Percentiles rank a stretch among this genome's conserved stretches.
Evolutionary conservation across 495 filamentous ascomycete genomes (phyloP).

Genomic region (Penicillium egyptiacum): DNA sequence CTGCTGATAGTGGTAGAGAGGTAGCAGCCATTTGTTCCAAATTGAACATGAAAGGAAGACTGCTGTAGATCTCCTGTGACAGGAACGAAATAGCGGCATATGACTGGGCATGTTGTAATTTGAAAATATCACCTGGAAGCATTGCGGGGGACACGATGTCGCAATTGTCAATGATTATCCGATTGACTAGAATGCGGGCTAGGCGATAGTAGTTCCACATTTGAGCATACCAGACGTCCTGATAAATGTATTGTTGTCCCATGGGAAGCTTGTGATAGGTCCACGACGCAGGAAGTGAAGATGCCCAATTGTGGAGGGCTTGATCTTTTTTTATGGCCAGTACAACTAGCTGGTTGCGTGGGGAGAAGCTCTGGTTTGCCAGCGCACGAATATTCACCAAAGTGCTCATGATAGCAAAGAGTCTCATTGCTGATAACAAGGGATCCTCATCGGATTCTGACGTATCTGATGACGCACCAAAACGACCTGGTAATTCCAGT

Average conservation of each 20-base stretch:
- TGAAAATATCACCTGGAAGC: not conserved
- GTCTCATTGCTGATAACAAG: not conserved
- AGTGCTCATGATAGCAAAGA: not conserved
- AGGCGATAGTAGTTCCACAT: conserved; percentile 2
- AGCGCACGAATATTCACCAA: not conserved
- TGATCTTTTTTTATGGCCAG: not conserved
- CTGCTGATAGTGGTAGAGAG: conserved; percentile 1
- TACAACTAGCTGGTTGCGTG: not conserved
- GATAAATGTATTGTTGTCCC: not conserved
- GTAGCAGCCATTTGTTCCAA: not conserved
- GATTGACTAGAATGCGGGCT: conserved; percentile 1
- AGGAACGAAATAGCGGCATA: not conserved
- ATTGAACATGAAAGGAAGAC: not conserved
- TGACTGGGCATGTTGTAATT: not conserved
- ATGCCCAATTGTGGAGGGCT: not conserved
- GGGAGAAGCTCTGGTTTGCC: not conserved
- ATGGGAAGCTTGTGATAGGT: not conserved
- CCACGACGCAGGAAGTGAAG: not conserved
- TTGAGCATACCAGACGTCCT: not conserved
- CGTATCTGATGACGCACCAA: not conserved
- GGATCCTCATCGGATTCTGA: not conserved
- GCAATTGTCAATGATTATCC: not conserved
- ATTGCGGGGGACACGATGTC: not conserved
- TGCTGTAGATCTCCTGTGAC: not conserved
- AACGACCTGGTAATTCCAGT: not conserved